These are phyloP conservation scores for Microstegium vimineum DNA, from an alignment of 176 grass and related monocot species.

Conservation along the genomic window DNA sequence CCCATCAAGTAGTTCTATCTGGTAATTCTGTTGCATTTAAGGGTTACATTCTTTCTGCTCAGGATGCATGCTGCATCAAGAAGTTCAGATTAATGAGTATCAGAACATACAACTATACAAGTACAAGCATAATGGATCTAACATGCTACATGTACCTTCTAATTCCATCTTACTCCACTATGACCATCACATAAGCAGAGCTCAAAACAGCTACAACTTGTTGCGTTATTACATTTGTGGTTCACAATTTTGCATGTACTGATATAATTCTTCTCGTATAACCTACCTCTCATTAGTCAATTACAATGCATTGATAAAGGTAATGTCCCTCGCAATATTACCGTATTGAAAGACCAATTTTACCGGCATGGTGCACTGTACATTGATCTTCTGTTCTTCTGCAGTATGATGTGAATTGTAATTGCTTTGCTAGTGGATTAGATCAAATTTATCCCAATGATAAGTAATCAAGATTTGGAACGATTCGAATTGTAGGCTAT, in stretches of 20 bases:
- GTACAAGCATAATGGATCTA: neutral
- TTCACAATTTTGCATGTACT: neutral
- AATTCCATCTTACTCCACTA: neutral
- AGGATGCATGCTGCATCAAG: neutral
- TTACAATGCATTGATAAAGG: neutral
- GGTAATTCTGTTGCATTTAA: conserved; percentile 25
- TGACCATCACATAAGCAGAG: neutral
- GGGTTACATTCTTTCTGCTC: neutral
- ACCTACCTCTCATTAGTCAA: neutral
- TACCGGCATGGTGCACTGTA: neutral
- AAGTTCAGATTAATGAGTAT: neutral
- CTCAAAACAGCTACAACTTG: neutral
- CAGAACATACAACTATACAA: neutral
- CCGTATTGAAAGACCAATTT: neutral
- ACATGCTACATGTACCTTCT: neutral
- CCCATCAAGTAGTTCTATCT: conserved; percentile 84
- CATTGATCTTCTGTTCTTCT: neutral
- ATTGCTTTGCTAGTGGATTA: neutral
- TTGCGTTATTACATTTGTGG: neutral
- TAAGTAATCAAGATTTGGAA: neutral
- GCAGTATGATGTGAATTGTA: neutral
- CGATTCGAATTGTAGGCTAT: neutral
- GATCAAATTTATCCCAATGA: neutral
- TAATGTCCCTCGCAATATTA: neutral
- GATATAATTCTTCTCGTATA: neutral